phyloP scores from a whole-genome alignment of 2,329 filamentous ascomycete genomes.

The Fusarium scirpi region DNA sequence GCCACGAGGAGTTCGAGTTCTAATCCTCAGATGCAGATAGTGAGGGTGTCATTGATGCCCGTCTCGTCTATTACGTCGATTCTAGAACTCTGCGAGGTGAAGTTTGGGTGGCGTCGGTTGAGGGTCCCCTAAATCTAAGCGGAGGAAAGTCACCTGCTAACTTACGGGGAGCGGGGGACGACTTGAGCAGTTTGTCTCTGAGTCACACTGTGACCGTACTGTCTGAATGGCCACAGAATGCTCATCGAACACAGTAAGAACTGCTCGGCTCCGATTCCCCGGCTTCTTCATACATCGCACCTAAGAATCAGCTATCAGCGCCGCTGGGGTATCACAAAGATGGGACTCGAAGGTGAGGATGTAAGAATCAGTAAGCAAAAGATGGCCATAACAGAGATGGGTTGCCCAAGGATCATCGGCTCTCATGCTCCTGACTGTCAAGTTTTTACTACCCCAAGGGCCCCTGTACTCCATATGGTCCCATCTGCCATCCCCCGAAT shows the following conservation, averaged over 20 bases:
- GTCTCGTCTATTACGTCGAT: slow-evolving; percentile 7
- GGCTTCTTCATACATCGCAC: slow-evolving; percentile 9
- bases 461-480: slow-evolving; percentile 28
- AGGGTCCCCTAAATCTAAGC: slow-evolving; percentile 22
- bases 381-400: neutral
- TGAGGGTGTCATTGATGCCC: slow-evolving; percentile 9
- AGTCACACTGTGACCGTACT: neutral
- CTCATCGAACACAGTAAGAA: neutral
- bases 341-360: neutral
- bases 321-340: neutral
- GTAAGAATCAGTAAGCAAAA: neutral
- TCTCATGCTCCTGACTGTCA: neutral
- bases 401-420: neutral
- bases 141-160: slow-evolving; percentile 36
- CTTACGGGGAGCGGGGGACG: slow-evolving; percentile 21
- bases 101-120: slow-evolving; percentile 24
- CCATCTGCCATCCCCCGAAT: slow-evolving; percentile 29
- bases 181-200: neutral
- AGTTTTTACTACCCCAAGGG: neutral
- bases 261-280: neutral
- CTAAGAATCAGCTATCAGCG: neutral
- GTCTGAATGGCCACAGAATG: fast-evolving
- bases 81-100: slow-evolving; percentile 26
- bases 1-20: slow-evolving; percentile 8
- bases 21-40: neutral